Evolutionary conservation across 768 basidiomycete species (phyloP), one percentile per base, ranked within the genome.

Genomic region (Suillus lakei): DNA sequence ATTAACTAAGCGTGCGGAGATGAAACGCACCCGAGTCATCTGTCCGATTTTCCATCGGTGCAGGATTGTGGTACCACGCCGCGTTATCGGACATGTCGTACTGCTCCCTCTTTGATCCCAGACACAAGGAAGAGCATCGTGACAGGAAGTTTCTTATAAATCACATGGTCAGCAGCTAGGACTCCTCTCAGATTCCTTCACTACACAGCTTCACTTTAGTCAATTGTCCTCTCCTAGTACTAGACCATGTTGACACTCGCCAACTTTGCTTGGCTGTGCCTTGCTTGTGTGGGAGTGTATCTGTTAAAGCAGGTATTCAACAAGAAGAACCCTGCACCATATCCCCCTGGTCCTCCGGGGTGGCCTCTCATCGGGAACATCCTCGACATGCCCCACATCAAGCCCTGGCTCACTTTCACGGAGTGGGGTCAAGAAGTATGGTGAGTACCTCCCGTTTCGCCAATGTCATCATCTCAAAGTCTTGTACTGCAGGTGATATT

Each of bases 401-500:
- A 81, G 60, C 80, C 81, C 53, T 85, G 84, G 83, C 63, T 83
- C 54, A 79, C 78, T 23, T 84, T 83, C 60, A 46, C 79, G 2
- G 72, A 79, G 28, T 85, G 84, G 84, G 83, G 80, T n/a, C 2
- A 66, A 77, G 26, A 79, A 81, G 75, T 85, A 78, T 68, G 84
- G 84, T 77, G 69, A 28, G 73, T 65, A 4, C 34, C 5, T 5
- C 3, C 2, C 13, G 5, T 9, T 43, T 6, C 13, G 16, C n/a
- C 60, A 3, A 64, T 7, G 5, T 44, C n/a, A n/a, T 1, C 15
- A 13, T 58, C 21, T 15, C 30, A 30, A 7, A 26, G 5, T 32
- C 15, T n/a, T 58, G 1, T 50, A n/a, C 2, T 12, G 21, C 64
- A 89, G 88, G 88, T 46, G 85, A 86, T 64, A 87, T 90, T 21